phyloP scores from a whole-genome alignment of 345 rosid genomes.

The Eucalyptus virginea region DNA sequence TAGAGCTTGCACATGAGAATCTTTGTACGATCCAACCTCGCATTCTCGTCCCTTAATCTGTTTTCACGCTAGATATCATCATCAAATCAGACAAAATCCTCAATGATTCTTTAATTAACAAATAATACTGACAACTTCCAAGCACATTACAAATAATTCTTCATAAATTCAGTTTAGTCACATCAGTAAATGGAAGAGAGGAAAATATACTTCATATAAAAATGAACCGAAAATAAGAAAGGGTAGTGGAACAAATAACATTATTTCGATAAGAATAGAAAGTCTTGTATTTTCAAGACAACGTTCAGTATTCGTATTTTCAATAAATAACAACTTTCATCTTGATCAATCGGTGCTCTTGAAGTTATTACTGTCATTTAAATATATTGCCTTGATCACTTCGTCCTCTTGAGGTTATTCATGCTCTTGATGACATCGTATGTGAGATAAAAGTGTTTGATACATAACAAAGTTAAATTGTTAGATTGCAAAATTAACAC shows the following conservation, averaged over 20 bases:
- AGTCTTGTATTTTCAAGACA: not conserved
- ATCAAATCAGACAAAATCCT: not conserved
- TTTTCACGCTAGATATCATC: not conserved
- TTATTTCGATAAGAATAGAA: not conserved
- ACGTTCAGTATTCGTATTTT: not conserved
- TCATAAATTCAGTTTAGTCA: not conserved
- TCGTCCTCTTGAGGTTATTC: too few relatives aligned
- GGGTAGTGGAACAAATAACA: not conserved
- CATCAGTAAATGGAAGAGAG: too few relatives aligned
- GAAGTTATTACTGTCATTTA: too few relatives aligned
- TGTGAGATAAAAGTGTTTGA: too few relatives aligned
- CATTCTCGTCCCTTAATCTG: not conserved
- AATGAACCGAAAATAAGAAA: not conserved
- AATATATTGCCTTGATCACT: too few relatives aligned
- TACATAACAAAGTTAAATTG: too few relatives aligned
- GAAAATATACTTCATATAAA: too few relatives aligned
- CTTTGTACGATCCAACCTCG: not conserved
- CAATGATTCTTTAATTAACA: not conserved
- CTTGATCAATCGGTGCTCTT: not conserved
- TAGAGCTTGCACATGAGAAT: not conserved
- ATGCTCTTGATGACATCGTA: too few relatives aligned
- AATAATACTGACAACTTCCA: not conserved
- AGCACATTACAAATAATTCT: not conserved
- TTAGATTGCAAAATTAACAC: too few relatives aligned
- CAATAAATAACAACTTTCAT: too few relatives aligned